A percentile compares a stretch with the other conserved stretches of the same genome.
Conservation (phyloP, 352 stramenopile species). For the Phytophthora cryptogea region DNA sequence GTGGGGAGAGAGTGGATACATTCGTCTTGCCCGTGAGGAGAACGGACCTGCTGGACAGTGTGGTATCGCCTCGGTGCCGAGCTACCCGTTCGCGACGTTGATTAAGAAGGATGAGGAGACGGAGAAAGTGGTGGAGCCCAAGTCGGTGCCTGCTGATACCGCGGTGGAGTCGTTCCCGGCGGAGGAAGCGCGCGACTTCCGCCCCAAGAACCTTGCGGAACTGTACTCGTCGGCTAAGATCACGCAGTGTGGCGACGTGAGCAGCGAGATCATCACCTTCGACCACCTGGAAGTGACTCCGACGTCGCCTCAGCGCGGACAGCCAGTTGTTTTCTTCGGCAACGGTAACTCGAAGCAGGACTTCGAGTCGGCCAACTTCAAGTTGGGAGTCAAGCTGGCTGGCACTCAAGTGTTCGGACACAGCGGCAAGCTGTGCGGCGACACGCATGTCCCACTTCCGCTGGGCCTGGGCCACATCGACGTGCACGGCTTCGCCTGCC, state of each 20-base stretch:
- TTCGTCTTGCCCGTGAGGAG: slow-evolving; percentile 78
- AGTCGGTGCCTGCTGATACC: slow-evolving; percentile 16
- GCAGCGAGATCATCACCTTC: slow-evolving; percentile 67
- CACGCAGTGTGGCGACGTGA: slow-evolving; percentile 76
- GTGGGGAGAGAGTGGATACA: slow-evolving; percentile 92
- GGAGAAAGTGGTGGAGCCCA: slow-evolving; percentile 14
- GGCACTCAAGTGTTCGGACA: slow-evolving; percentile 77
- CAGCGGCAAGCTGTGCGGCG: slow-evolving; percentile 72
- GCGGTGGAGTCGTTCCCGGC: slow-evolving; percentile 35
- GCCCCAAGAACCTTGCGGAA: slow-evolving; percentile 34
- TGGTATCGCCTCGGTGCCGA: slow-evolving; percentile 91
- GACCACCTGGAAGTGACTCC: slow-evolving; percentile 70
- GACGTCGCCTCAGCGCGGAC: slow-evolving; percentile 68
- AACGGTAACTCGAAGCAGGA: slow-evolving; percentile 71
- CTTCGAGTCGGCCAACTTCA: slow-evolving; percentile 68
- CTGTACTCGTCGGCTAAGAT: slow-evolving; percentile 77
- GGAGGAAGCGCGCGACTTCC: slow-evolving; percentile 34
- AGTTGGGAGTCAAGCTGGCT: slow-evolving; percentile 73
- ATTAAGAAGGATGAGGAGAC: slow-evolving; percentile 22
- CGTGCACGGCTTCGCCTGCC: slow-evolving; percentile 80
- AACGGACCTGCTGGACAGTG: slow-evolving; percentile 94
- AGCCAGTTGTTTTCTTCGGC: slow-evolving; percentile 73
- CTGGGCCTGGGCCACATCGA: slow-evolving; percentile 87
- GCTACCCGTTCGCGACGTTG: slow-evolving; percentile 61
- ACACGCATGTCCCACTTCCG: slow-evolving; percentile 79